Evolutionary conservation across 352 stramenopile species (phyloP).

Genomic region (Phytopythium helicoides): DNA sequence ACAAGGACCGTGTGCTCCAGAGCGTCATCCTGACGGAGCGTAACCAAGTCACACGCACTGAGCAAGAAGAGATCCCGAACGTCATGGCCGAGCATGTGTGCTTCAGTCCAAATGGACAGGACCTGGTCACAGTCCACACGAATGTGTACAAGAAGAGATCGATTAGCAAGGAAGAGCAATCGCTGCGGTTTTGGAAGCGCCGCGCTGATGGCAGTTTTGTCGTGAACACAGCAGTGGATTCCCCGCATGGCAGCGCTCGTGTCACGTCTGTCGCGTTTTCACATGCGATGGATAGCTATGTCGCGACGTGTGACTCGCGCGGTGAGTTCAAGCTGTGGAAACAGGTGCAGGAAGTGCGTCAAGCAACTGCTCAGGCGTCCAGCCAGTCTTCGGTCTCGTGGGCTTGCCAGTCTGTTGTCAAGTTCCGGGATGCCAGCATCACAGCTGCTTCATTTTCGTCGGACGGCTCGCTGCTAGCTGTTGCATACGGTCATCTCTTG

Average conservation of each 20-base stretch:
- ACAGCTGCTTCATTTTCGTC: slow-evolving; percentile 62
- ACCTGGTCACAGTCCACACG: slow-evolving; percentile 63
- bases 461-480: slow-evolving; percentile 81
- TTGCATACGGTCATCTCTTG: slow-evolving; percentile 77
- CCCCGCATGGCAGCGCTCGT: slow-evolving; percentile 52
- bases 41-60: slow-evolving; percentile 82
- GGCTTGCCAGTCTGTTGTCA: slow-evolving; percentile 77
- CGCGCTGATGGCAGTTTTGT: slow-evolving; percentile 74
- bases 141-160: slow-evolving; percentile 13
- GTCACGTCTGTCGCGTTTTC: slow-evolving; percentile 64
- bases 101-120: slow-evolving; percentile 49
- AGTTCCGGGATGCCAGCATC: slow-evolving; percentile 70
- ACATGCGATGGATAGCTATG: slow-evolving; percentile 35
- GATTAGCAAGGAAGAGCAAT: slow-evolving; percentile 41
- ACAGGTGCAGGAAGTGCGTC: slow-evolving; percentile 19
- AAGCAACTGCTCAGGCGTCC: slow-evolving; percentile 7
- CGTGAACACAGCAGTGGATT: slow-evolving; percentile 79
- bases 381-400: slow-evolving; percentile 32
- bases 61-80: slow-evolving; percentile 54
- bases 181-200: slow-evolving; percentile 76
- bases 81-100: slow-evolving; percentile 47
- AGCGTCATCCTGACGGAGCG: slow-evolving; percentile 72
- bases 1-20: slow-evolving; percentile 72
- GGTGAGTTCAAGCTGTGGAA: slow-evolving; percentile 86
- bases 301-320: slow-evolving; percentile 61